A percentile compares a stretch with the other conserved stretches of the same genome.
Conservation (phyloP, 805 yeast genomes). For the Barnettozyma pratensis region DNA sequence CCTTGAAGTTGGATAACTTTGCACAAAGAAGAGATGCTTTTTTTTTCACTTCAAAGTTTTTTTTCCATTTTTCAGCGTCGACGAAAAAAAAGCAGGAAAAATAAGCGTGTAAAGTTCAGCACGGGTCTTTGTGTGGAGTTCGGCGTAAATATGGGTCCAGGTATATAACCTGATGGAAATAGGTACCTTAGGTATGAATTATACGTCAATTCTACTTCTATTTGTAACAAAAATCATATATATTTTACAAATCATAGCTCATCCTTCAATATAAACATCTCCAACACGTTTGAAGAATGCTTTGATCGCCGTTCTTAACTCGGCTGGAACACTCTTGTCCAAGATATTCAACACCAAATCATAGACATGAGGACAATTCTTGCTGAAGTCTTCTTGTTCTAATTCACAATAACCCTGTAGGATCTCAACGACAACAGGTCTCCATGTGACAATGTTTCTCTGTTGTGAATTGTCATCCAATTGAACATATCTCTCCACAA, state of each 20-base stretch:
- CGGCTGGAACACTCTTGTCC: conserved; percentile 55
- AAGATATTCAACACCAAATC: conserved; percentile 52
- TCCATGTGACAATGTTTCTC: conserved; percentile 79
- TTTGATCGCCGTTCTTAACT: conserved; percentile 56
- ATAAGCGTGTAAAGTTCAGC: background rate
- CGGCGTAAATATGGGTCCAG: conserved; percentile 9
- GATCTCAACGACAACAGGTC: conserved; percentile 88
- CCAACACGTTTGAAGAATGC: conserved; percentile 55
- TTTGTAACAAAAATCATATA: background rate
- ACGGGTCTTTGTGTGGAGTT: background rate
- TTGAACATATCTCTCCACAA: conserved; percentile 62
- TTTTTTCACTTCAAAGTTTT: conserved; percentile 1
- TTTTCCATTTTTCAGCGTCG: conserved; percentile 10
- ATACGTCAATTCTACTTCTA: background rate
- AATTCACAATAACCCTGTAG: conserved; percentile 76
- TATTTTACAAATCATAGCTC: background rate
- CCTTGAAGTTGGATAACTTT: background rate
- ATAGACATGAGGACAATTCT: conserved; percentile 56
- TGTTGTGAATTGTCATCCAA: conserved; percentile 73
- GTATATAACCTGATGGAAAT: background rate
- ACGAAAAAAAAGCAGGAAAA: conserved; percentile 2
- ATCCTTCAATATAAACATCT: conserved; percentile 35
- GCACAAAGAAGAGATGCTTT: background rate
- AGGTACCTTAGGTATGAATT: no score
- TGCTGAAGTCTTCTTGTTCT: conserved; percentile 63